These are phyloP conservation scores for Metarhizium humberi DNA, from an alignment of 2,329 filamentous ascomycete genomes.

Conservation along the genomic window DNA sequence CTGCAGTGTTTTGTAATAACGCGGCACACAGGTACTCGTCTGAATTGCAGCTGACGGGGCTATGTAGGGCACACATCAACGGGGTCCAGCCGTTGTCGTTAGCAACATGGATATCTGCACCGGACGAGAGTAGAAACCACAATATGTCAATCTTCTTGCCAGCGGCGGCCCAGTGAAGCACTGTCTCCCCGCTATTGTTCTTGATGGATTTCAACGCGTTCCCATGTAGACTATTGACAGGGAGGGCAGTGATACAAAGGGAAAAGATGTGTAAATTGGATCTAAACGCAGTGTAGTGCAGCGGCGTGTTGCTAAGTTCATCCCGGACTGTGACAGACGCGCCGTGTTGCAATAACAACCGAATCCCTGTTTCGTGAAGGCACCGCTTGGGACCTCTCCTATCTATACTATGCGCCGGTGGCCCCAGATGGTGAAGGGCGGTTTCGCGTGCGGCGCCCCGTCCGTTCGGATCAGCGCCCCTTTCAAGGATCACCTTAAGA, in stretches of 20 bases:
- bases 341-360: slow-evolving; percentile 12
- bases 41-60: slow-evolving; percentile 2
- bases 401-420: neutral
- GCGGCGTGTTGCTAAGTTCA: slow-evolving; percentile 13
- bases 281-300: slow-evolving; percentile 13
- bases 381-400: neutral
- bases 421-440: slow-evolving; percentile 13
- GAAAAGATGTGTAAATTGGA: slow-evolving; percentile 8
- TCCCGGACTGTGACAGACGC: slow-evolving; percentile 11
- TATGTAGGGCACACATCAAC: slow-evolving; percentile 16
- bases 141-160: slow-evolving; percentile 13
- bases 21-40: neutral
- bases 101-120: slow-evolving; percentile 12
- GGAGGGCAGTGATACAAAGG: slow-evolving; percentile 10
- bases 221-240: neutral
- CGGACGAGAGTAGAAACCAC: slow-evolving; percentile 9
- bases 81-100: slow-evolving; percentile 21
- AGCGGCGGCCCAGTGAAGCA: slow-evolving; percentile 20
- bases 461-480: slow-evolving; percentile 15
- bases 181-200: slow-evolving; percentile 14
- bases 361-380: slow-evolving; percentile 10
- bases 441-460: slow-evolving; percentile 6
- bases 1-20: slow-evolving; percentile 1
- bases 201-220: slow-evolving; percentile 3
- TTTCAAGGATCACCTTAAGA: slow-evolving; percentile 14